Evolutionary conservation across 148 eudicot species (phyloP), one percentile per base, ranked within the genome.

Genomic region (Chenopodium album): DNA sequence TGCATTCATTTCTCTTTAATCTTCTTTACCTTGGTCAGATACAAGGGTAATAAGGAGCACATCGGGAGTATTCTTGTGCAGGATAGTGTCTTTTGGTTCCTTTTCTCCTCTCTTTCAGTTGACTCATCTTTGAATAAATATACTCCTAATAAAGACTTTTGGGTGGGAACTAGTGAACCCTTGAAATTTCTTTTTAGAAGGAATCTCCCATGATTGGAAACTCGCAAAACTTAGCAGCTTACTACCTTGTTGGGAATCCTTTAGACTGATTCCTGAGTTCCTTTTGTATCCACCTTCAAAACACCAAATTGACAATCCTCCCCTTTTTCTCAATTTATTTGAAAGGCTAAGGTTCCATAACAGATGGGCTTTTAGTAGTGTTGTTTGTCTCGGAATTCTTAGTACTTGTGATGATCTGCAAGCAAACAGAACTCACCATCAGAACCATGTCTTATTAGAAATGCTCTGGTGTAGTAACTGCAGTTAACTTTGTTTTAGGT

Each of bases 401-500:
- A 3, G 4, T 17, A 56, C 62, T 56, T 17, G 22, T 56, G 62
- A 56, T 9, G 0, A 56, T 56, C 19, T 56, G 62, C 62, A 14
- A 17, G 62, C 20, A 67, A 75, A 60, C 79, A 85, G 54, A 78
- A 80, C 48, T 48, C 32, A 62, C 4, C 12, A 80, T 78, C 67
- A 73, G 71, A 84, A 77, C 63, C 65, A 78, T 64, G 60, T 75
- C 19, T 28, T 64, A 73, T 23, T 83, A 12, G 80, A 81, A 31
- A 16, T 56, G 62, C 62, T 50, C 54, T 10, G 54, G 54, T 50
- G 54, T 13, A 50, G 3, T 50, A 12, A 50, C 54, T 50, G 54
- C 13, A 50, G 16, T 50, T 50, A 50, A 50, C 54, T 56, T 5
- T 56, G 22, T 2, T 62, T 62, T 20, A 59, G 66, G 37, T 67